Percentiles rank a stretch among this genome's conserved stretches.
These are phyloP conservation scores for Candida insectalens DNA, from an alignment of 805 yeast genomes.

Conservation along the genomic window DNA sequence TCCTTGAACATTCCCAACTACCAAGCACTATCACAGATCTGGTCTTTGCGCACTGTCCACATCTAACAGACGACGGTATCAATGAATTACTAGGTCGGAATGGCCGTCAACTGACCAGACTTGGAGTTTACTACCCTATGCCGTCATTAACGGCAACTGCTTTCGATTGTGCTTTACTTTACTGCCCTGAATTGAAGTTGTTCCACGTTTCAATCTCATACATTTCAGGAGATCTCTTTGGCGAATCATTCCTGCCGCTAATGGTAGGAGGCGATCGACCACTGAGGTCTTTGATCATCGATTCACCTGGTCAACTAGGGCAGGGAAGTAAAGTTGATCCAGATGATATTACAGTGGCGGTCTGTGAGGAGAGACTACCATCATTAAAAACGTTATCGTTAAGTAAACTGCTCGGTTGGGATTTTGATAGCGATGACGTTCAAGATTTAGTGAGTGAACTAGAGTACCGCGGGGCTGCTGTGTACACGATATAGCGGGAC, in stretches of 20 bases:
- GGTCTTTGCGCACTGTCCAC: conserved; percentile 85
- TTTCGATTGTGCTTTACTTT: conserved; percentile 60
- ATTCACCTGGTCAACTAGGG: conserved; percentile 81
- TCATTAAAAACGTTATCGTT: conserved; percentile 51
- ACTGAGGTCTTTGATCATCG: conserved; percentile 54
- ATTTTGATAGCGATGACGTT: conserved; percentile 50
- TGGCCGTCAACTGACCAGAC: conserved; percentile 54
- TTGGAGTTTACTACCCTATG: conserved; percentile 81
- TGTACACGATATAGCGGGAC: conserved; percentile 6
- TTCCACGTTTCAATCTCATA: conserved; percentile 77
- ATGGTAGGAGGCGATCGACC: conserved; percentile 29
- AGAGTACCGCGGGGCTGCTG: conserved; percentile 52
- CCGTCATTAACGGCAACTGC: conserved; percentile 64
- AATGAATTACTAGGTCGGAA: conserved; percentile 49
- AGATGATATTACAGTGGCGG: conserved; percentile 77
- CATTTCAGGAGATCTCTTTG: conserved; percentile 40
- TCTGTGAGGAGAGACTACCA: conserved; percentile 72
- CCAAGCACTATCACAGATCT: conserved; percentile 63
- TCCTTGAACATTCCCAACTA: conserved; percentile 57
- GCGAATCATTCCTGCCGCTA: conserved; percentile 33
- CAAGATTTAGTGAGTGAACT: conserved; percentile 56
- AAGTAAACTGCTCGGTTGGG: conserved; percentile 83
- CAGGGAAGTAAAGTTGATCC: conserved; percentile 79
- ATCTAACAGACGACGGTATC: conserved; percentile 55
- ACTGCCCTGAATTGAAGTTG: conserved; percentile 63